These are phyloP conservation scores for Gynochthodes officinalis DNA, from an alignment of 257 asterid species.

Conservation along the genomic window DNA sequence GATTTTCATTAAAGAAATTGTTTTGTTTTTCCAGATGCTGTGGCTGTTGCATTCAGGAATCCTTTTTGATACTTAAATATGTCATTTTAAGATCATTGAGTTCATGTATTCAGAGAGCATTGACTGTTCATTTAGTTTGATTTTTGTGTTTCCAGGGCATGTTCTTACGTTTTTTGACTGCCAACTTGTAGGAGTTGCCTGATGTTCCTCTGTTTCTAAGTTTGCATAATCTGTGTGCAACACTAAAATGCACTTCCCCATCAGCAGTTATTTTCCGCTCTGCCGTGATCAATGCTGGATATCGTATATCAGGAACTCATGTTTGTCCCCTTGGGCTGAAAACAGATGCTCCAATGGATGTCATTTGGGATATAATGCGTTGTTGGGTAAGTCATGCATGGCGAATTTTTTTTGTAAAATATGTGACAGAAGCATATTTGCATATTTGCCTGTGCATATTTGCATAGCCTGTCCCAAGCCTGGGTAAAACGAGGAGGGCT, in stretches of 20 bases:
- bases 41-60: not conserved
- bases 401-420: not conserved
- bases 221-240: constrained; percentile 86
- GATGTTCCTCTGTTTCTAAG: constrained; percentile 93
- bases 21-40: not conserved
- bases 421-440: not conserved
- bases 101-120: not conserved
- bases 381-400: constrained; percentile 68
- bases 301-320: constrained; percentile 92
- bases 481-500: too few relatives aligned
- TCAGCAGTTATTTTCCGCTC: constrained; percentile 93
- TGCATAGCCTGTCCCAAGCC: too few relatives aligned
- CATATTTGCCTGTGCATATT: too few relatives aligned
- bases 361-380: constrained; percentile 98
- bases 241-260: constrained; percentile 92
- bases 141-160: not conserved
- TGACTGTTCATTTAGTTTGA: not conserved
- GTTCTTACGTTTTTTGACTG: constrained; percentile 8
- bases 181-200: constrained; percentile 65
- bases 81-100: not conserved
- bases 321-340: constrained; percentile 85
- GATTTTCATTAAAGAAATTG: too few relatives aligned
- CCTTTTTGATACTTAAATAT: not conserved
- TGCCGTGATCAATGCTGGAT: constrained; percentile 94
- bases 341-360: constrained; percentile 97